A percentile compares a stretch with the other conserved stretches of the same genome.
These are phyloP conservation scores for Jatropha multifida DNA, from an alignment of 441 rosid species.

Conservation along the genomic window DNA sequence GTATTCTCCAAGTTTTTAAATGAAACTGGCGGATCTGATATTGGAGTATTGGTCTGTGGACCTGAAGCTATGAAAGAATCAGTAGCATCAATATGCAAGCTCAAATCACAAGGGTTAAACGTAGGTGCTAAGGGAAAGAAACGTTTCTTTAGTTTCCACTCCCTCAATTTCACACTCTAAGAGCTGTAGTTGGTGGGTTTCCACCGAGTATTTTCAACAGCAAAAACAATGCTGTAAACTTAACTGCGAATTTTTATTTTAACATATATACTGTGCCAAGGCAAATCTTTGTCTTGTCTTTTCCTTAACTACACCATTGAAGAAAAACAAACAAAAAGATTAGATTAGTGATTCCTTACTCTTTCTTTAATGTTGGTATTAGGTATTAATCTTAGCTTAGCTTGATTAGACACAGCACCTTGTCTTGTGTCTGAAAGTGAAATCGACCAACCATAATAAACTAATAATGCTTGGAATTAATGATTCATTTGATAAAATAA, in stretches of 20 bases:
- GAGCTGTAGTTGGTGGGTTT: not conserved
- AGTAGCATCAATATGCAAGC: constrained; percentile 57
- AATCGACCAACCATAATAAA: no score
- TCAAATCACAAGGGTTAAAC: constrained; percentile 35
- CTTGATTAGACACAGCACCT: no score
- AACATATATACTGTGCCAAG: not conserved
- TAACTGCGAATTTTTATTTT: not conserved
- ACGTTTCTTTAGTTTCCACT: constrained; percentile 53
- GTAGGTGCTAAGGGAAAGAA: constrained; percentile 32
- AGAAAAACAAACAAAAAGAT: no score
- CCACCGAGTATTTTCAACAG: not conserved
- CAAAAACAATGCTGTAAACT: not conserved
- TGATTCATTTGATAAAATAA: no score
- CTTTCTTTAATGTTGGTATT: no score
- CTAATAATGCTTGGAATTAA: not conserved
- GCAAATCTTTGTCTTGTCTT: not conserved
- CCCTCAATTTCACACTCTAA: constrained; percentile 64
- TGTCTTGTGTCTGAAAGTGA: no score
- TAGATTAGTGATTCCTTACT: no score
- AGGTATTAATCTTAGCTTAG: no score
- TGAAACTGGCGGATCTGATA: constrained; percentile 45
- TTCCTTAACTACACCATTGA: not conserved
- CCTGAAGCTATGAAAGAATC: constrained; percentile 68
- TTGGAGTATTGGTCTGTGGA: constrained; percentile 82
- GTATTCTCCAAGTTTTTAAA: constrained; percentile 42